Base-by-base conservation (phyloP, 768 basidiomycete genomes). In the Phanerochaete carnosa region DNA sequence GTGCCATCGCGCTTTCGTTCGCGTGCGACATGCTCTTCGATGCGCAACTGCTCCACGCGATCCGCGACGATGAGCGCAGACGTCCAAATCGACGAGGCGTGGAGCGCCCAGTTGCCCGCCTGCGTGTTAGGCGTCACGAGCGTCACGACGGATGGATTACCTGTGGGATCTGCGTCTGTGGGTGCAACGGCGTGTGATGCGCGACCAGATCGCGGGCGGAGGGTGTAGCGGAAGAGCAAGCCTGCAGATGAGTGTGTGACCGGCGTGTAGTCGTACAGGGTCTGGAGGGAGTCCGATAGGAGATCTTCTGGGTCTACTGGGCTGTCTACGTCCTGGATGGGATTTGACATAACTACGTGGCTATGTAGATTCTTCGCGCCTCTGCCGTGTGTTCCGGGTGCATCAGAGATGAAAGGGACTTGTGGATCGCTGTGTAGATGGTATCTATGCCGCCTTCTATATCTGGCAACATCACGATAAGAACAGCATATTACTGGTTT, bases 51-150 rank as follows among this genome's bases (percentile, higher is more conserved):
- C 28, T 77, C 71, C 32, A 91, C 58, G 63, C 90, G 83, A 69
- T 90, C 84, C 49, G 87, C 86, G 46, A 91, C 71, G 73, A 84
- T 89, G 45, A 83, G 71, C 16, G 90, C 83, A 5, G 90, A 80
- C 6, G 78, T 74, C 91, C 89, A 93, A 67, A 92, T 83, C 16
- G 88, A 87, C 25, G 88, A 86, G 1, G 90, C 91, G 60, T 93
- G 90, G 2, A 92, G 72, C 1, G 82, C 77, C 90, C 90, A 92
- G 66, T 92, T 90, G 19, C 79, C 76, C 23, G 86, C 75, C 12
- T 80, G 74, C 12, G 89, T 87, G 67, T 91, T 87, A 12, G 90
- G 89, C 1, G 81, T 86, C 15, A 70, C 68, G 45, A 90, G 72
- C 0, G 76, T 75, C 53, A 90, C 77, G 26, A 64, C 51, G 46